Evolutionary conservation across 495 filamentous ascomycete species (phyloP).

Genomic region (Endocarpon pusillum): DNA sequence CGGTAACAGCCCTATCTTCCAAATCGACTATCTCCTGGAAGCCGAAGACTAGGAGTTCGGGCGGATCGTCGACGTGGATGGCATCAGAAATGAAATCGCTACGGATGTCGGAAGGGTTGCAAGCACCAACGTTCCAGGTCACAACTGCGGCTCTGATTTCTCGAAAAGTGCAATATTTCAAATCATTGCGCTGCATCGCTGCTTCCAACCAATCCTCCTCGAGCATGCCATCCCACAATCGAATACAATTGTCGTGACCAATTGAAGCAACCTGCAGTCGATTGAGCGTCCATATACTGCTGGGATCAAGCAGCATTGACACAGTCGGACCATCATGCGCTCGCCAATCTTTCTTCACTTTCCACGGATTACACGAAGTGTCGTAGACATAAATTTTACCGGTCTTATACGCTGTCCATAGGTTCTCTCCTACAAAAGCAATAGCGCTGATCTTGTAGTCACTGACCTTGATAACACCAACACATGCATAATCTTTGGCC

Average conservation of each 20-base stretch:
- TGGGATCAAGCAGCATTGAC: constrained; percentile 57
- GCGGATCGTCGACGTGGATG: constrained; percentile 49
- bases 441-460: constrained; percentile 91
- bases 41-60: constrained; percentile 87
- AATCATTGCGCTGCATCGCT: constrained; percentile 70
- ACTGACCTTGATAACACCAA: constrained; percentile 67
- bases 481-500: constrained; percentile 49
- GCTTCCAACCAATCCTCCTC: constrained; percentile 84
- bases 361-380: constrained; percentile 64
- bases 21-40: constrained; percentile 96
- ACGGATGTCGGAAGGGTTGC: constrained; percentile 65
- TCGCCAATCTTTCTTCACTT: constrained; percentile 81
- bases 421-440: constrained; percentile 59
- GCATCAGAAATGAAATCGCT: constrained; percentile 60
- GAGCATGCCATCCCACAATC: constrained; percentile 84
- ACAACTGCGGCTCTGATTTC: constrained; percentile 61
- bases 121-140: constrained; percentile 94
- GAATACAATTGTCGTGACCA: constrained; percentile 69
- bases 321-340: constrained; percentile 73
- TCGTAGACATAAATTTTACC: constrained; percentile 95
- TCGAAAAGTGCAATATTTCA: constrained; percentile 68
- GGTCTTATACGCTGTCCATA: constrained; percentile 91
- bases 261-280: constrained; percentile 75
- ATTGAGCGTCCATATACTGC: constrained; percentile 75
- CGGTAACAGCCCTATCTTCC: constrained; percentile 91